phyloP scores from a whole-genome alignment of 495 filamentous ascomycete genomes.

The Melanomma pulvis-pyrius region DNA sequence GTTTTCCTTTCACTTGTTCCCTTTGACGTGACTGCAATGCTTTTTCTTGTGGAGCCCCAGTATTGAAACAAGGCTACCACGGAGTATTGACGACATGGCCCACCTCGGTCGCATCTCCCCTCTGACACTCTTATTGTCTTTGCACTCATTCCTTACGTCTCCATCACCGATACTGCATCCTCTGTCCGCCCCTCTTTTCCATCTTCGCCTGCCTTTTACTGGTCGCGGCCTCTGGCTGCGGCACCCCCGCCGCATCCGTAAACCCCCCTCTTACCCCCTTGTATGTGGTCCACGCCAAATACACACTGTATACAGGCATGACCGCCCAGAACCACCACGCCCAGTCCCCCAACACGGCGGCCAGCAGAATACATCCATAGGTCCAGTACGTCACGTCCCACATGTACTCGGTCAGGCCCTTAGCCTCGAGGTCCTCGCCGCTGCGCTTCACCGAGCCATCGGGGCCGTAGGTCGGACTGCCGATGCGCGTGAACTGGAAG shows the following conservation, averaged over 20 bases:
- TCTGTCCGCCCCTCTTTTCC: slow-evolving; percentile 48
- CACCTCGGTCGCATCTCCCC: no score
- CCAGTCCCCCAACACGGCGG: slow-evolving; percentile 43
- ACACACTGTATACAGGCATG: slow-evolving; percentile 46
- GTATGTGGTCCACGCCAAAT: slow-evolving; percentile 43
- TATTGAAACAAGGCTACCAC: no score
- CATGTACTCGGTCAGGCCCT: slow-evolving; percentile 94
- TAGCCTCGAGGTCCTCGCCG: slow-evolving; percentile 86
- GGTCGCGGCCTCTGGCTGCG: slow-evolving; percentile 12
- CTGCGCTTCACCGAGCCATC: slow-evolving; percentile 63
- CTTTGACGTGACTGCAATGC: no score
- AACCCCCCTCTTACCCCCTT: slow-evolving; percentile 38
- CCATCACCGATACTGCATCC: slow-evolving; percentile 43
- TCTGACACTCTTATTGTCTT: no score
- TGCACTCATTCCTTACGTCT: background rate
- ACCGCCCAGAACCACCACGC: slow-evolving; percentile 46
- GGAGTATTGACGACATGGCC: no score
- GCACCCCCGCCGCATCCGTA: slow-evolving; percentile 31
- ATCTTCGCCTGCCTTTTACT: slow-evolving; percentile 48
- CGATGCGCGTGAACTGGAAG: slow-evolving; percentile 77
- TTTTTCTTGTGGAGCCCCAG: no score
- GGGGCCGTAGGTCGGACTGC: slow-evolving; percentile 70
- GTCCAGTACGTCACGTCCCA: slow-evolving; percentile 94
- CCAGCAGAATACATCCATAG: slow-evolving; percentile 53
- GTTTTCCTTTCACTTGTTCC: background rate